Percentiles rank a stretch among this genome's conserved stretches.
Conservation (phyloP, 2,329 filamentous ascomycete genomes). For the Gnomoniopsis smithogilvyi region DNA sequence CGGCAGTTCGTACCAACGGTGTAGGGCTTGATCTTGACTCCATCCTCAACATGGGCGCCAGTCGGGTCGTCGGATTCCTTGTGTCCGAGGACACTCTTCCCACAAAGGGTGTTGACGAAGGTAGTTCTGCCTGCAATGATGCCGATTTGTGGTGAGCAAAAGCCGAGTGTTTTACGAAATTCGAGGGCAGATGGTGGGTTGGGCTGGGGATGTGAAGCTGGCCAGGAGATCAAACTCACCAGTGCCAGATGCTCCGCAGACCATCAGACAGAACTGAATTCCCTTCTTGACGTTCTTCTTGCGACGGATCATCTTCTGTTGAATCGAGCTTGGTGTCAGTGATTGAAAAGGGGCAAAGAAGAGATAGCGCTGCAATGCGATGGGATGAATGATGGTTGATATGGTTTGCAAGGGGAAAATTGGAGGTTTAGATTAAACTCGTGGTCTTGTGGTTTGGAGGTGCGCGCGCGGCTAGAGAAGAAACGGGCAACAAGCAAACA, state of each 20-base stretch:
- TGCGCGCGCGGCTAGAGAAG: slow-evolving; percentile 3
- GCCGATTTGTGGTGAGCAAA: slow-evolving; percentile 9
- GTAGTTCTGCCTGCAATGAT: slow-evolving; percentile 77
- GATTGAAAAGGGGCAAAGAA: slow-evolving; percentile 24
- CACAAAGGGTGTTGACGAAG: slow-evolving; percentile 99
- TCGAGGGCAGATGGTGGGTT: slow-evolving; percentile 10
- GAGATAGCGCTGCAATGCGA: slow-evolving; percentile 14
- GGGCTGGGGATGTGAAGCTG: slow-evolving; percentile 10
- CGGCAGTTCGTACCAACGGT: slow-evolving; percentile 73
- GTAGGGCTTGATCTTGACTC: slow-evolving; percentile 97
- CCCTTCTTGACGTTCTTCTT: slow-evolving; percentile 99
- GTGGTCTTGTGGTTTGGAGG: background rate
- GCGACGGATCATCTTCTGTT: slow-evolving; percentile 92
- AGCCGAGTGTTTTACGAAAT: background rate
- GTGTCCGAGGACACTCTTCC: slow-evolving; percentile 83
- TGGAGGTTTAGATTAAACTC: background rate
- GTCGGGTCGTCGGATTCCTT: slow-evolving; percentile 91
- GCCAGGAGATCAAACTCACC: slow-evolving; percentile 55
- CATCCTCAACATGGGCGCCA: slow-evolving; percentile 89
- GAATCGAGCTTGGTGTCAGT: slow-evolving; percentile 17
- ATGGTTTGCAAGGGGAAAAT: background rate
- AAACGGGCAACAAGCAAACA: slow-evolving; percentile 13
- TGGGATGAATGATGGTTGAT: background rate
- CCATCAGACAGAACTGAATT: slow-evolving; percentile 99
- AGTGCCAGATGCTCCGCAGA: slow-evolving; percentile 97